A percentile compares a stretch with the other conserved stretches of the same genome.
These are phyloP conservation scores for Alternaria novae-zelandiae DNA, from an alignment of 2,329 filamentous ascomycete species.

Conservation along the genomic window DNA sequence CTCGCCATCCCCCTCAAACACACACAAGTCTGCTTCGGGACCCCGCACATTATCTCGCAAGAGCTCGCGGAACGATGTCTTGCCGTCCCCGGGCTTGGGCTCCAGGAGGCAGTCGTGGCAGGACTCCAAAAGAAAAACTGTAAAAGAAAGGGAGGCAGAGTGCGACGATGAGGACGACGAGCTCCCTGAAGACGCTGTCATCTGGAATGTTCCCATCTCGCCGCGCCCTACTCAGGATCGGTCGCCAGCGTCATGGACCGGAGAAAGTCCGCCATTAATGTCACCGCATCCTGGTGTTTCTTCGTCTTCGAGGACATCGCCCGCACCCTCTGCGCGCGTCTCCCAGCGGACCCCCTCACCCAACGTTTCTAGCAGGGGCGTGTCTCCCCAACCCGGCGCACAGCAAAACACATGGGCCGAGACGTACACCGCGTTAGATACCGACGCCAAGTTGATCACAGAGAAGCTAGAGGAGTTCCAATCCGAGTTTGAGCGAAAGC, in stretches of 20 bases:
- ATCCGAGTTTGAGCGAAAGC: conserved; percentile 62
- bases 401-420: conserved; percentile 76
- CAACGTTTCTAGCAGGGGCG: conserved; percentile 23
- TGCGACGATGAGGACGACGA: conserved; percentile 74
- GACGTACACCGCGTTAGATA: conserved; percentile 70
- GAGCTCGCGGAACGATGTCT: conserved; percentile 42
- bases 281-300: conserved; percentile 28
- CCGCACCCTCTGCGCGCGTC: conserved; percentile 26
- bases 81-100: conserved; percentile 33
- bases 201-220: conserved; percentile 84
- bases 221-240: conserved; percentile 57
- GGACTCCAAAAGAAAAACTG: conserved; percentile 68
- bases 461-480: conserved; percentile 82
- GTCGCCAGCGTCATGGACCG: conserved; percentile 44
- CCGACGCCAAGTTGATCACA: conserved; percentile 76
- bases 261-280: conserved; percentile 36
- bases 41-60: conserved; percentile 42
- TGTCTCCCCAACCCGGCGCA: conserved; percentile 46
- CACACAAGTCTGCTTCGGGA: conserved; percentile 31
- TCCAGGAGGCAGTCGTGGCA: conserved; percentile 67
- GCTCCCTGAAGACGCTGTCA: conserved; percentile 77
- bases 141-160: conserved; percentile 75
- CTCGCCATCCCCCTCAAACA: conserved; percentile 44
- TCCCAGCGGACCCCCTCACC: conserved; percentile 29
- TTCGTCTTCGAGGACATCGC: conserved; percentile 34